These are phyloP conservation scores for Solanum tacnaense DNA, from an alignment of 257 asterid species.

Conservation along the genomic window DNA sequence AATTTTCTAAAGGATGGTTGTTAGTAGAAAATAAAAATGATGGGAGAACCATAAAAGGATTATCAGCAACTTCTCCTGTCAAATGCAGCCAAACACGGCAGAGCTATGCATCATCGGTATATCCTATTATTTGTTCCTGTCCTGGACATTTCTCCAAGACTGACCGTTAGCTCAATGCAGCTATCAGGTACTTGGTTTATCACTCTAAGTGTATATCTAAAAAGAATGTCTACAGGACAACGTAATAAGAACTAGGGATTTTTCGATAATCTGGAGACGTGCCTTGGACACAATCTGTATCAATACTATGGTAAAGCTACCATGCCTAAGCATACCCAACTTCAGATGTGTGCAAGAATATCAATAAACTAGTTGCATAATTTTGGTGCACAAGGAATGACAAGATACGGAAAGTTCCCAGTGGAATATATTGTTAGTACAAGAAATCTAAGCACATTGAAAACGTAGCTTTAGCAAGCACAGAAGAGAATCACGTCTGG, in stretches of 20 bases:
- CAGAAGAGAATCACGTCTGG: neutral
- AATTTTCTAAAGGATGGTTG: neutral
- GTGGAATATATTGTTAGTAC: neutral
- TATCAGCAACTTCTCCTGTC: neutral
- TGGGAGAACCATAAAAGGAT: neutral
- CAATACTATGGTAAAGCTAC: too few species aligned
- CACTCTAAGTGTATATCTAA: neutral
- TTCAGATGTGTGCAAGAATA: neutral
- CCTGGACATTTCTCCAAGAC: neutral
- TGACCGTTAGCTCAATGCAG: neutral
- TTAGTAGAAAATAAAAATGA: neutral
- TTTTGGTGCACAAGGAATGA: neutral
- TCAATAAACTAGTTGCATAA: neutral
- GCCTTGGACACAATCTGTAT: neutral
- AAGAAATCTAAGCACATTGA: neutral
- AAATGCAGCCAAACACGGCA: neutral
- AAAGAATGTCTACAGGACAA: neutral
- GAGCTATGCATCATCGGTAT: neutral
- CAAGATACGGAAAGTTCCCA: neutral
- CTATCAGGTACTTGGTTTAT: neutral
- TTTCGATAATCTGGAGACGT: neutral
- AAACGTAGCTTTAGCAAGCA: neutral
- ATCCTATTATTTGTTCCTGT: neutral
- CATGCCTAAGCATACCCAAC: neutral
- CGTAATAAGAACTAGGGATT: neutral